Evolutionary conservation across 495 filamentous ascomycete genomes (phyloP).

Genomic region (Parachaetomium inaequale): DNA sequence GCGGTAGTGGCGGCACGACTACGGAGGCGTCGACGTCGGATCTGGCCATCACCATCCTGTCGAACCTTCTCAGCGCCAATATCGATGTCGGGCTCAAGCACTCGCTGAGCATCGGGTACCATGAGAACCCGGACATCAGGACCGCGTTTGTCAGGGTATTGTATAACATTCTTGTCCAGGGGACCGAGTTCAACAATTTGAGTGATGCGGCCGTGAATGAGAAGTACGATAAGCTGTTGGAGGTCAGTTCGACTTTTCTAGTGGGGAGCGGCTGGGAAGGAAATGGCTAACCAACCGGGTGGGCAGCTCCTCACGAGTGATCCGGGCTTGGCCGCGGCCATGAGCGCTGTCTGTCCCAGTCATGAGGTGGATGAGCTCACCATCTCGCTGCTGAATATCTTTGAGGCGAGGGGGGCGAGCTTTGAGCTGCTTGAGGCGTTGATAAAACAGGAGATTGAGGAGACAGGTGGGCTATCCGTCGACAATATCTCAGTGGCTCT

Average conservation of each 20-base stretch:
- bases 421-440: slow-evolving; percentile 59
- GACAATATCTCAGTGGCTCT: background rate
- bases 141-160: slow-evolving; percentile 66
- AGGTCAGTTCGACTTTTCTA: slow-evolving; percentile 36
- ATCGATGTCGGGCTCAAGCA: slow-evolving; percentile 66
- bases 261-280: background rate
- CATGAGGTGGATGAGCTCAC: slow-evolving; percentile 63
- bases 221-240: slow-evolving; percentile 59
- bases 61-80: slow-evolving; percentile 63
- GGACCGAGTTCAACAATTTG: slow-evolving; percentile 62
- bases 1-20: slow-evolving; percentile 33
- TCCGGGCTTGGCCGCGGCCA: slow-evolving; percentile 55
- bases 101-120: slow-evolving; percentile 61
- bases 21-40: slow-evolving; percentile 47
- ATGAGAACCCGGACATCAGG: slow-evolving; percentile 61
- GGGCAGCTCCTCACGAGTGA: slow-evolving; percentile 55
- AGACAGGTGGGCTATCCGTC: slow-evolving; percentile 45
- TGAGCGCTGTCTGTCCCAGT: slow-evolving; percentile 61
- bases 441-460: slow-evolving; percentile 62
- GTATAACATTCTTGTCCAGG: slow-evolving; percentile 63
- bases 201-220: slow-evolving; percentile 61
- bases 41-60: slow-evolving; percentile 60
- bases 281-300: slow-evolving; percentile 2
- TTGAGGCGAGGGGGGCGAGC: slow-evolving; percentile 57
- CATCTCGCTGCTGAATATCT: slow-evolving; percentile 62